Evolutionary conservation across 1,139 yeast species (phyloP).

Genomic region (Suzukiozyma palmioleophila): DNA sequence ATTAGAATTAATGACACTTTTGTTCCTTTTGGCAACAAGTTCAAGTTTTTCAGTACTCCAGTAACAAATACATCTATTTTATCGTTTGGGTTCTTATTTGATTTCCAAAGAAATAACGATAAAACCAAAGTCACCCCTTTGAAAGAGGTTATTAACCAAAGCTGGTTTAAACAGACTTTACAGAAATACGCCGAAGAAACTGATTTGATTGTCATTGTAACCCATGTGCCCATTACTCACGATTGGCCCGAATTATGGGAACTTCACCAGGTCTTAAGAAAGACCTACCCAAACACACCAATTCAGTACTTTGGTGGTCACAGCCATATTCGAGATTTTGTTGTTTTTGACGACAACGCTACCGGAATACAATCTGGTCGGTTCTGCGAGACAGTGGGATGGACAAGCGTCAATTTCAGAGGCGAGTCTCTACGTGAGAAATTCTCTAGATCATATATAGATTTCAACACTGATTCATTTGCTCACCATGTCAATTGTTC

Average conservation of each 20-base stretch:
- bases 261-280: conserved; percentile 53
- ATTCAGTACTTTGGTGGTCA: conserved; percentile 95
- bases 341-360: conserved; percentile 59
- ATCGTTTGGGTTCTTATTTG: conserved; percentile 76
- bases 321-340: conserved; percentile 85
- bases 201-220: conserved; percentile 67
- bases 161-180: conserved; percentile 63
- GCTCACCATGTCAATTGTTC: conserved; percentile 49
- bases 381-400: conserved; percentile 89
- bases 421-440: conserved; percentile 13
- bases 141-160: conserved; percentile 46
- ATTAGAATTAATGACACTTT: conserved; percentile 42
- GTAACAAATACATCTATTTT: conserved; percentile 50
- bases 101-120: conserved; percentile 60
- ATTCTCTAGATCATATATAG: conserved; percentile 67
- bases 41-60: conserved; percentile 61
- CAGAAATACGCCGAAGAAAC: conserved; percentile 37
- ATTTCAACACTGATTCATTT: conserved; percentile 71
- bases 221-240: conserved; percentile 74
- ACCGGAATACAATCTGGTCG: conserved; percentile 88
- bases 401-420: conserved; percentile 53
- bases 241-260: conserved; percentile 51
- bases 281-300: conserved; percentile 52
- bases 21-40: conserved; percentile 67
- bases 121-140: conserved; percentile 66